Evolutionary conservation across 257 asterid genomes (phyloP).

Genomic region (Salvia splendens): DNA sequence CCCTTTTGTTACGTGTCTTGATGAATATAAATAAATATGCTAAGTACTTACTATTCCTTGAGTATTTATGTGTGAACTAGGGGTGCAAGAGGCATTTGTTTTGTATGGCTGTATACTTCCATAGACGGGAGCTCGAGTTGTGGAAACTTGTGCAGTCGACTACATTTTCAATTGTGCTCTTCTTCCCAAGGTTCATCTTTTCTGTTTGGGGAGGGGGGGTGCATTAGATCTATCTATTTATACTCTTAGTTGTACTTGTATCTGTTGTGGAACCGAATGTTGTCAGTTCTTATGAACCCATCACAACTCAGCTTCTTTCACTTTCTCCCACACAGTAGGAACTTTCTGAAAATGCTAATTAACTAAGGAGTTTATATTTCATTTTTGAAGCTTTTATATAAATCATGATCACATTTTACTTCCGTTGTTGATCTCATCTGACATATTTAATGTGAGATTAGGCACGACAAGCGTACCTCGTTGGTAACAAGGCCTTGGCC

Average conservation of each 20-base stretch:
- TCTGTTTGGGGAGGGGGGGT: neutral
- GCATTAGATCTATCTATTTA: neutral
- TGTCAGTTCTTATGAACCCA: neutral
- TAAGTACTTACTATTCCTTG: neutral
- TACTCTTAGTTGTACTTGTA: neutral
- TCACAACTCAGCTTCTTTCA: neutral
- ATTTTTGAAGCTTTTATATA: neutral
- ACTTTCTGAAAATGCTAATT: neutral
- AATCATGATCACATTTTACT: slow-evolving; percentile 3
- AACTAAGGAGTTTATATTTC: neutral
- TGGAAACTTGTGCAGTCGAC: neutral
- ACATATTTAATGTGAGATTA: slow-evolving; percentile 44
- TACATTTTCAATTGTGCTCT: neutral
- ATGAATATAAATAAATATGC: neutral
- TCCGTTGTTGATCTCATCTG: slow-evolving; percentile 33
- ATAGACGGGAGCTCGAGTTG: neutral
- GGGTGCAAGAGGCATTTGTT: neutral
- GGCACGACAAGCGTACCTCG: slow-evolving; percentile 95
- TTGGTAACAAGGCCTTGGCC: slow-evolving; percentile 96
- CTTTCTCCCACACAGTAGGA: neutral
- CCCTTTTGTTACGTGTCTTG: neutral
- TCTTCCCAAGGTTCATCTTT: neutral
- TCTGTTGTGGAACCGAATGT: neutral
- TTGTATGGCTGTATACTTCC: neutral
- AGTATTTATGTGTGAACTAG: neutral